A percentile compares a stretch with the other conserved stretches of the same genome.
phyloP scores from a whole-genome alignment of 1,284 basidiomycete genomes.

The Cutaneotrichosporon cavernicola region DNA sequence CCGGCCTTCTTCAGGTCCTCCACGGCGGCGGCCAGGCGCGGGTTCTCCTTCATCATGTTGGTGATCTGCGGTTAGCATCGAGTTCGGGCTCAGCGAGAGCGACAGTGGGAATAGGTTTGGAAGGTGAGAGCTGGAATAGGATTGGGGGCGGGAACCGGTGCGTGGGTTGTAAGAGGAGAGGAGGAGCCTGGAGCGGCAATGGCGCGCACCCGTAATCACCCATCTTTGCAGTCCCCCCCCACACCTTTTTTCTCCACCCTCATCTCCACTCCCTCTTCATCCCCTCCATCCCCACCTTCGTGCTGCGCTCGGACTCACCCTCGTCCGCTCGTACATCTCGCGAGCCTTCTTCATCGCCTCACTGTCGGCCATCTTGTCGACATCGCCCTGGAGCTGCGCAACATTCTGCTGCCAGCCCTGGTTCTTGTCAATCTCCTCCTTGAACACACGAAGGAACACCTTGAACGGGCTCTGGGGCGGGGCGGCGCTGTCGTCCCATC shows the following conservation, averaged over 20 bases:
- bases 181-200: background rate
- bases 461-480: conserved; percentile 88
- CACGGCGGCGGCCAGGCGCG: conserved; percentile 81
- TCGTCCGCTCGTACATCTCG: conserved; percentile 87
- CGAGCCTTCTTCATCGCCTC: conserved; percentile 91
- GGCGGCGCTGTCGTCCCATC: conserved; percentile 28
- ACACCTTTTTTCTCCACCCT: background rate
- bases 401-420: conserved; percentile 94
- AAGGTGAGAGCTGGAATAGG: background rate
- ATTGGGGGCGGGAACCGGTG: too few relatives aligned
- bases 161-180: background rate
- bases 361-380: conserved; percentile 93
- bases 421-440: conserved; percentile 89
- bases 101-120: background rate
- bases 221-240: too few relatives aligned
- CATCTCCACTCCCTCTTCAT: background rate
- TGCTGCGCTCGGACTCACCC: conserved; percentile 60
- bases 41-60: conserved; percentile 95
- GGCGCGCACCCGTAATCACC: too few relatives aligned
- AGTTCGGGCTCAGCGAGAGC: background rate
- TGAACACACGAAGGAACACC: conserved; percentile 91
- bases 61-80: conserved; percentile 62
- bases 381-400: conserved; percentile 94
- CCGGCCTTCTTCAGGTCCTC: conserved; percentile 86
- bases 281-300: background rate